Evolutionary conservation across 768 basidiomycete species (phyloP), one percentile per base, ranked within the genome.

Genomic region (Kwoniella sp.): DNA sequence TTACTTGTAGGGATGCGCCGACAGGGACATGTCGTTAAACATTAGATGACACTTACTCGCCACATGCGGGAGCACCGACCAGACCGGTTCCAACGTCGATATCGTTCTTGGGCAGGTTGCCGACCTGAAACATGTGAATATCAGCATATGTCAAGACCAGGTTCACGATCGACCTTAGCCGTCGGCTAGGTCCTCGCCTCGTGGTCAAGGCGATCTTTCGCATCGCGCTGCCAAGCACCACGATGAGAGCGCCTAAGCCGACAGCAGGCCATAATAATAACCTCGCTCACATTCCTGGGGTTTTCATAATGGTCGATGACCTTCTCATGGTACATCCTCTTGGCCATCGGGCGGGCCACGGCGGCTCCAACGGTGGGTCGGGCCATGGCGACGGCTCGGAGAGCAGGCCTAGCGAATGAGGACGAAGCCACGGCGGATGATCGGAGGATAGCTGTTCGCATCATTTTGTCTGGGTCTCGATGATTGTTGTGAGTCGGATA

Each of bases 11-110:
- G n/a, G n/a, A n/a, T n/a, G n/a, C n/a, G n/a, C n/a, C n/a, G n/a
- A n/a, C n/a, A n/a, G n/a, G n/a, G n/a, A n/a, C n/a, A n/a, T n/a
- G n/a, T n/a, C n/a, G n/a, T n/a, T n/a, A n/a, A n/a, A n/a, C n/a
- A n/a, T n/a, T n/a, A 28, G 3, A 37, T 37, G 22, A 19, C 22
- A 67, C 61, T 53, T 50, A 71, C 78, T 95, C 91, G 65, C 91
- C 91, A 71, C 91, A 93, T 3, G 90, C 92, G 77, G 91, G 91
- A 47, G 91, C 92, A 40, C 95, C 95, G 34, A 99, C 95, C 43
- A 99, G 87, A 27, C 95, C 95, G 37, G 92, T 96, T 23, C 95
- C 95, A 46, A 99, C 93, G 75, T 95, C 85, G 19, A 80, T 55
- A 73, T 96, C 92, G 62, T 79, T 81, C 77, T 98, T 98, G 65